Base-by-base conservation (phyloP, 2,329 filamentous ascomycete genomes). In the Phialophora verrucosa region DNA sequence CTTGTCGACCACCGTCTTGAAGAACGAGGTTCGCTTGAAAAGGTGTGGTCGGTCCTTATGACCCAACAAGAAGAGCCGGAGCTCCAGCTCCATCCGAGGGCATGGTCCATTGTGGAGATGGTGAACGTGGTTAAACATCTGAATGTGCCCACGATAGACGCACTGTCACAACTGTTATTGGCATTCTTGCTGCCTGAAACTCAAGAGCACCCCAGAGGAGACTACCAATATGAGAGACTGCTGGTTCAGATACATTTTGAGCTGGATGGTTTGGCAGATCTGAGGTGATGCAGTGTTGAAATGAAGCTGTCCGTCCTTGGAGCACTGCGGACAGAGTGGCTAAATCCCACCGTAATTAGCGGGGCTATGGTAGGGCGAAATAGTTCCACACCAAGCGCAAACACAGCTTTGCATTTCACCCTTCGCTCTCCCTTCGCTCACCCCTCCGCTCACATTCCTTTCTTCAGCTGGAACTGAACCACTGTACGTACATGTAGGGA, bases 31-130 rank as follows among this genome's bases (percentile, higher is more conserved):
- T 66, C 64, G 10, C 49, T 51, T 8, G 50, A 66, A 25, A 62
- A 62, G 35, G 59, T 35, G 27, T 66, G 64, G 64, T 58, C 60
- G 25, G 54, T 66, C 14, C 59, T 66, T 31, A 62, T 66, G 64
- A 62, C 53, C n/a, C 53, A 66, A 47, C 42, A 57, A 47, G 64
- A 66, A n/a, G 25, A 31, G 8, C 59, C 64, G 10, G 38, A 49
- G 47, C 51, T 62, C 14, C 64, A 49, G 20, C 64, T 66, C 32
- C 64, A 66, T 38, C 54, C 59, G 17, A 42, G 59, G 25, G 35
- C 64, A 25, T 66, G 64, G 64, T 29, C 64, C 47, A 54, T 66
- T n/a, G 64, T 62, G 12, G 64, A 66, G 42, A 62, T 66, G 59
- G 64, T 62, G 31, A 66, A 66, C 27, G 59, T 57, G 23, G 23